Evolutionary conservation across 2,329 filamentous ascomycete genomes (phyloP).

Genomic region (Fusarium odoratissimum): DNA sequence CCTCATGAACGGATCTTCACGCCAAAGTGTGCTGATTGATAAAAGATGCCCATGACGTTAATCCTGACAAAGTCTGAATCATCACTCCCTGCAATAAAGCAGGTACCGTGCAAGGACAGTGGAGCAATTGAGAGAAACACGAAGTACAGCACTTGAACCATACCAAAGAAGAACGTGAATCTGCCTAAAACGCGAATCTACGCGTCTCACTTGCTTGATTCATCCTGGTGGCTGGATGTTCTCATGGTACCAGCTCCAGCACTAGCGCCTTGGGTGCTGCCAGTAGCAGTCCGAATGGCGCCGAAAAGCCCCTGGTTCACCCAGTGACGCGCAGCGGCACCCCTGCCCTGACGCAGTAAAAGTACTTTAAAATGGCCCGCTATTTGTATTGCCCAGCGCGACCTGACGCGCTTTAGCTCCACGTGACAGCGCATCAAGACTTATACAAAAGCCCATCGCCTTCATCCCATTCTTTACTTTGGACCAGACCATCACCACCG

Average conservation of each 20-base stretch:
- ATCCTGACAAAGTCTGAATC: conserved; percentile 42
- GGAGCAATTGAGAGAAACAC: conserved; percentile 9
- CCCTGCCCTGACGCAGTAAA: conserved; percentile 13
- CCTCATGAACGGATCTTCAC: not conserved
- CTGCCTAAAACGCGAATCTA: conserved; percentile 39
- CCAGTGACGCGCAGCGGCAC: conserved; percentile 40
- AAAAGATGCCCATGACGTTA: conserved; percentile 40
- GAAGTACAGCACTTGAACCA: conserved; percentile 21
- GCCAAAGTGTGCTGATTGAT: conserved; percentile 50
- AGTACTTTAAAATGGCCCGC: conserved; percentile 40
- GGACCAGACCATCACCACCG: conserved; percentile 45
- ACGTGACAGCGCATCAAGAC: conserved; percentile 53
- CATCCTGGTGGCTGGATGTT: conserved; percentile 39
- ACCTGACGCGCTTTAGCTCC: conserved; percentile 48
- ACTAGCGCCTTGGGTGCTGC: conserved; percentile 33
- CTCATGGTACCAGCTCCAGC: conserved; percentile 26
- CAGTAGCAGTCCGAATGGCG: conserved; percentile 27
- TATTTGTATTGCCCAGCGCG: conserved; percentile 46
- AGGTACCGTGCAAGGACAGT: conserved; percentile 20
- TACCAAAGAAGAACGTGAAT: conserved; percentile 36
- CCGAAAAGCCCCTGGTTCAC: conserved; percentile 36
- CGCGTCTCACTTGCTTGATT: conserved; percentile 38
- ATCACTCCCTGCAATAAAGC: conserved; percentile 31
- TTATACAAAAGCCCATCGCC: conserved; percentile 55
- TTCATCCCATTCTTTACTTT: conserved; percentile 39